Conservation (phyloP, 148 eudicot species). For the Beta vulgaris region DNA sequence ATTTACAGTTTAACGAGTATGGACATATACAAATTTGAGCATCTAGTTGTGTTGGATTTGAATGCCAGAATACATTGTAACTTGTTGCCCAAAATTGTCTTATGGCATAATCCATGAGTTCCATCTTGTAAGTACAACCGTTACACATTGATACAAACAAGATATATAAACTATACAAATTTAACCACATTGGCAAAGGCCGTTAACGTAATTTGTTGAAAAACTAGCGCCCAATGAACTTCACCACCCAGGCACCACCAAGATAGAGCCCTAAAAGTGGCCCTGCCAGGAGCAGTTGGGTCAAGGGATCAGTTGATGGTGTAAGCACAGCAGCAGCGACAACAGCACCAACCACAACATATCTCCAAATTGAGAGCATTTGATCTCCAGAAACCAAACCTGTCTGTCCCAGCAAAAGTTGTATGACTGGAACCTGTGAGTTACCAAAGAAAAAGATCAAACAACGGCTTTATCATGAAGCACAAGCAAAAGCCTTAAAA, state of each 20-base stretch:
- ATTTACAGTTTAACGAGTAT: no score
- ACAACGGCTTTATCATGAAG: neutral
- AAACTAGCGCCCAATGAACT: conserved; percentile 55
- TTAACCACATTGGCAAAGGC: neutral
- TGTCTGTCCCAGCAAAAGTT: conserved; percentile 81
- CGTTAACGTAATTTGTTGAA: no score
- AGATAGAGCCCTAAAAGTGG: conserved; percentile 95
- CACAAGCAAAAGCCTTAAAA: neutral
- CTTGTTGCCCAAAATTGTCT: neutral
- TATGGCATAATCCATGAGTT: neutral
- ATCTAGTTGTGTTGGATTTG: neutral
- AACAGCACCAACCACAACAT: conserved; percentile 94
- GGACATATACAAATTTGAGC: neutral
- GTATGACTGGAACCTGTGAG: conserved; percentile 87
- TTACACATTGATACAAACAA: conserved; percentile 2
- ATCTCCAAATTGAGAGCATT: conserved; percentile 99
- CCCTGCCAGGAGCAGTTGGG: conserved; percentile 88
- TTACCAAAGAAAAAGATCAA: neutral
- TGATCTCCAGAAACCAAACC: conserved; percentile 88
- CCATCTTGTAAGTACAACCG: neutral
- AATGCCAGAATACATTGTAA: neutral
- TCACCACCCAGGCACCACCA: conserved; percentile 91
- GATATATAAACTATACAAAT: conserved; percentile 19
- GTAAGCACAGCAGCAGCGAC: conserved; percentile 94
- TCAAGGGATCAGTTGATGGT: conserved; percentile 96